These are phyloP conservation scores for Solanum medicagineum DNA, from an alignment of 257 asterid genomes.

Conservation along the genomic window DNA sequence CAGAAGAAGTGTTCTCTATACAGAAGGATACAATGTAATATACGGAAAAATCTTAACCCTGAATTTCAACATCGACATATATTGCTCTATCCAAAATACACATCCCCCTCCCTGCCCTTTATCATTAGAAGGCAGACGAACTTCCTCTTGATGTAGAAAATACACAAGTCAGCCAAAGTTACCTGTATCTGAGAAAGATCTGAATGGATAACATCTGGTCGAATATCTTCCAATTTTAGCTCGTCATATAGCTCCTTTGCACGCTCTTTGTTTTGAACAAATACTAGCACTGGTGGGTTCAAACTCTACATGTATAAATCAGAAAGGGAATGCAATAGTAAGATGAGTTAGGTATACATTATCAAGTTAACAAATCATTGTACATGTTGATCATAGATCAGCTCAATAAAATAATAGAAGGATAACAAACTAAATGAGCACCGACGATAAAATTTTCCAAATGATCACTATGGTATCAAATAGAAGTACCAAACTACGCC, in stretches of 20 bases:
- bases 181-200: conserved; percentile 65
- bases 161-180: background rate
- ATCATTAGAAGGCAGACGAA: background rate
- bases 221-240: conserved; percentile 50
- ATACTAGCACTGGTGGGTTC: conserved; percentile 74
- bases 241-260: conserved; percentile 68
- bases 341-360: background rate
- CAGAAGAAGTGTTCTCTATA: background rate
- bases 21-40: background rate
- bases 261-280: conserved; percentile 82
- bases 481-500: background rate
- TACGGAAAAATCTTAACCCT: background rate
- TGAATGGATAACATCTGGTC: conserved; percentile 74
- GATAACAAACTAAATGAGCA: background rate
- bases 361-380: background rate
- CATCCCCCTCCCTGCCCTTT: background rate
- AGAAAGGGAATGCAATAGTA: background rate
- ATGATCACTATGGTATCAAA: background rate
- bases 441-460: background rate
- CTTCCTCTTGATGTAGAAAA: background rate
- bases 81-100: background rate
- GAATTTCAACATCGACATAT: background rate
- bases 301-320: conserved; percentile 38
- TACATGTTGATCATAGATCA: background rate
- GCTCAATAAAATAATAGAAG: background rate